Percentiles rank a stretch among this genome's conserved stretches.
Evolutionary conservation across 805 yeast genomes (phyloP).

Genomic region (Saccharomyces jurei): DNA sequence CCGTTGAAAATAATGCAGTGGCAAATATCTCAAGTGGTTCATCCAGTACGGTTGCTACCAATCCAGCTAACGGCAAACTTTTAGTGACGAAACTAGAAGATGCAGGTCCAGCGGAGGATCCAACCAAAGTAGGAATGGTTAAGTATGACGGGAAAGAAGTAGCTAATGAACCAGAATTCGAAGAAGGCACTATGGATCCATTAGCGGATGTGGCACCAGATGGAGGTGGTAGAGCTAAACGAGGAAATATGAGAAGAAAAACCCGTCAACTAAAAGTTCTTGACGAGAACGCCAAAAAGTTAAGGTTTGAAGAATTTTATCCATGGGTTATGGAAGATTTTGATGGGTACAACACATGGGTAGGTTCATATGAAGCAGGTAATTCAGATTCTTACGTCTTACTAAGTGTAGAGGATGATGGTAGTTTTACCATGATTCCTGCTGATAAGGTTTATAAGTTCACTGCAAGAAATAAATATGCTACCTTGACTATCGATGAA

Average conservation of each 20-base stretch:
- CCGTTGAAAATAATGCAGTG: neutral
- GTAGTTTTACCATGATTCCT: constrained; percentile 83
- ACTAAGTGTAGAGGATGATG: constrained; percentile 75
- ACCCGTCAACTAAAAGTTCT: constrained; percentile 76
- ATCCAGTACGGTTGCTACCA: neutral
- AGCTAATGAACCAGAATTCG: constrained; percentile 33
- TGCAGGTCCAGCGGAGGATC: constrained; percentile 32
- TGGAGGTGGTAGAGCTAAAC: constrained; percentile 70
- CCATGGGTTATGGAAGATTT: constrained; percentile 99
- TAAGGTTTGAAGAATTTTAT: constrained; percentile 90
- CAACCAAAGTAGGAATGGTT: constrained; percentile 35
- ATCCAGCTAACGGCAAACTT: constrained; percentile 5
- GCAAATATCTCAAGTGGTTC: neutral
- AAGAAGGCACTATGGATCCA: constrained; percentile 29
- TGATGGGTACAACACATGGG: constrained; percentile 90
- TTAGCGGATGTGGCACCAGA: constrained; percentile 80
- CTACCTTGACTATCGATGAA: constrained; percentile 89
- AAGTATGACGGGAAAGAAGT: constrained; percentile 34
- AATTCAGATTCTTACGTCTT: constrained; percentile 77
- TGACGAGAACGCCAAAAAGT: constrained; percentile 73
- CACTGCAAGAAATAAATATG: constrained; percentile 87
- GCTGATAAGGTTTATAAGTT: constrained; percentile 90
- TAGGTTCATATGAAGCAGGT: constrained; percentile 90
- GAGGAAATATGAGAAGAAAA: constrained; percentile 55
- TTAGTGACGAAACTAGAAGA: constrained; percentile 31